Evolutionary conservation across 75 land plant species (phyloP).

Genomic region (Pinus taeda): DNA sequence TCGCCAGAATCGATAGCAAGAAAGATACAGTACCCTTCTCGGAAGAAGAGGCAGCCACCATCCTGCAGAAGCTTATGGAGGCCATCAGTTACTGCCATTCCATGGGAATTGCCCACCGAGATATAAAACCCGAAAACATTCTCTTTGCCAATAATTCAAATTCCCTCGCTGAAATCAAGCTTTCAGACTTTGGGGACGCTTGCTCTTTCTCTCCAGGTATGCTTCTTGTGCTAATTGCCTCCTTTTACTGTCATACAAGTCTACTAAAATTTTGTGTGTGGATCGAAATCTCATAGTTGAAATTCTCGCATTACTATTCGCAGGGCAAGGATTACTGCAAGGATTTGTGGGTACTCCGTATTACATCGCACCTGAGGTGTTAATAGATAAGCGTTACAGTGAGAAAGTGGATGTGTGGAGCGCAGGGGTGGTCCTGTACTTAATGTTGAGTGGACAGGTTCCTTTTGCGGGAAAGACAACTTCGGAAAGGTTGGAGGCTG

Average conservation of each 20-base stretch:
- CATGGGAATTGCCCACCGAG: conserved; percentile 55
- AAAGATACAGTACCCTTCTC: neutral
- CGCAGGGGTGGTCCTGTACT: conserved; percentile 24
- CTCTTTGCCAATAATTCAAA: conserved; percentile 27
- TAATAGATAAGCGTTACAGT: conserved; percentile 27
- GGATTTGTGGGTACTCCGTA: conserved; percentile 33
- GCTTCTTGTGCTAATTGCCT: too few relatives aligned
- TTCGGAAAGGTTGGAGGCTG: neutral
- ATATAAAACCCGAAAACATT: conserved; percentile 30
- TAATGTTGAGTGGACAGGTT: conserved; percentile 19
- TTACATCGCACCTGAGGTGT: conserved; percentile 40
- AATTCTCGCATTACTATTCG: conserved; percentile 5
- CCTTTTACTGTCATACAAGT: too few relatives aligned
- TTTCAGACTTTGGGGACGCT: too few relatives aligned
- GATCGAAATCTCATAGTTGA: too few relatives aligned
- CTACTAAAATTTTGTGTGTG: too few relatives aligned
- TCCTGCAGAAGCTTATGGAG: conserved; percentile 4
- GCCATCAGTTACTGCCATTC: neutral
- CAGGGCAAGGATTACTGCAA: neutral
- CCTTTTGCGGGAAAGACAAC: conserved; percentile 22
- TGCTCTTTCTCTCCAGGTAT: too few relatives aligned
- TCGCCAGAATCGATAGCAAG: conserved; percentile 22
- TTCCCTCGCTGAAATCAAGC: conserved; percentile 22
- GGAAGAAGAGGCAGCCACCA: conserved; percentile 36
- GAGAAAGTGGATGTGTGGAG: conserved; percentile 31